Evolutionary conservation across 1,284 basidiomycete genomes (phyloP).

Genomic region (Fomitopsis betulina): DNA sequence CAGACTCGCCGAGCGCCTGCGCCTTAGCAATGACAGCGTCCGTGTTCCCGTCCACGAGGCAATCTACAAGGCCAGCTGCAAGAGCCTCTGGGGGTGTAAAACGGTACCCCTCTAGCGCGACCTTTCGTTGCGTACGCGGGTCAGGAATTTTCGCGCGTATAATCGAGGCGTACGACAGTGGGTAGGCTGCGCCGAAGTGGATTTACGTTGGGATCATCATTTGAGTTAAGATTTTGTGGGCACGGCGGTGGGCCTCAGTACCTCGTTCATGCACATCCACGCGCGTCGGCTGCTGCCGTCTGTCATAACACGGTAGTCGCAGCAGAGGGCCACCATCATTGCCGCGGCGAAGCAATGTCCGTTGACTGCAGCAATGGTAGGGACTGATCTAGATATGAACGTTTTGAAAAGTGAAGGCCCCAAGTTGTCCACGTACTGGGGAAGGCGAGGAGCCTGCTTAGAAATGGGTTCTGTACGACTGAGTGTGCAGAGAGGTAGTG

Average conservation of each 20-base stretch:
- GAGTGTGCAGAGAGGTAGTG: not conserved
- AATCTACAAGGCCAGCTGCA: slow-evolving; percentile 68
- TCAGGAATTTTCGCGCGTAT: slow-evolving; percentile 65
- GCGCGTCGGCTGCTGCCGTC: slow-evolving; percentile 74
- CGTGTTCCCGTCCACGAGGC: slow-evolving; percentile 51
- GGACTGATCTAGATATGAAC: slow-evolving; percentile 42
- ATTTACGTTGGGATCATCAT: slow-evolving; percentile 40
- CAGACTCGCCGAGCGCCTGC: slow-evolving; percentile 48
- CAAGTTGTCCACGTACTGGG: slow-evolving; percentile 46
- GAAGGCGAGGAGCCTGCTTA: slow-evolving; percentile 50
- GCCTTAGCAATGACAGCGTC: slow-evolving; percentile 60
- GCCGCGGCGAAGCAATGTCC: slow-evolving; percentile 91
- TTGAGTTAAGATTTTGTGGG: not conserved
- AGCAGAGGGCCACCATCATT: slow-evolving; percentile 75
- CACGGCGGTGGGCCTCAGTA: slow-evolving; percentile 25
- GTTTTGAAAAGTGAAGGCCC: not conserved
- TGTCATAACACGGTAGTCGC: slow-evolving; percentile 90
- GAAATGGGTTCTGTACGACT: slow-evolving; percentile 32
- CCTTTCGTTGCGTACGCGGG: slow-evolving; percentile 62
- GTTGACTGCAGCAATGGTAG: slow-evolving; percentile 85
- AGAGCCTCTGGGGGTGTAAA: slow-evolving; percentile 77
- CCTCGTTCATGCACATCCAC: slow-evolving; percentile 94
- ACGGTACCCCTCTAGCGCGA: slow-evolving; percentile 79
- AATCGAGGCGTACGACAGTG: slow-evolving; percentile 66
- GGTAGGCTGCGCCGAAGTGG: slow-evolving; percentile 79